Evolutionary conservation across 2,329 filamentous ascomycete genomes (phyloP), one percentile per base, ranked within the genome.

Genomic region (Colletotrichum endophyticum): DNA sequence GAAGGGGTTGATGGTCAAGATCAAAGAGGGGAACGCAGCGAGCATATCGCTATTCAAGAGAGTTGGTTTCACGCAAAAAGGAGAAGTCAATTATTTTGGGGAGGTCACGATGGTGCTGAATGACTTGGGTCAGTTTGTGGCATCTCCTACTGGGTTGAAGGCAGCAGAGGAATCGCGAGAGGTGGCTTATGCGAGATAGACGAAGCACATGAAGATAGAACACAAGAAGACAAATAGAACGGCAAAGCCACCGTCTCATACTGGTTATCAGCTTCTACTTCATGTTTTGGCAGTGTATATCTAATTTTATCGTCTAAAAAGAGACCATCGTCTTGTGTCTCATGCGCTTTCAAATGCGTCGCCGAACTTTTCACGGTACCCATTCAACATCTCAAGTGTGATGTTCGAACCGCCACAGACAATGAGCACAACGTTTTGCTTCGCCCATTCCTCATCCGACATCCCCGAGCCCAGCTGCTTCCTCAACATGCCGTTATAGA

Each of bases 331-430:
- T 53, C 44, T 11, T 6, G 3, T 13, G 44, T 53, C 12, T 53
- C 44, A 53, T 13, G 44, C 44, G 44, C 44, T n/a, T 15, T 8
- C 30, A 63, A 32, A 63, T n/a, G 44, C 59, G 27, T 59, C 19
- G 12, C 78, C 79, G 78, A 88, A 92, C 78, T 82, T 84, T 79
- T 88, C 85, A 78, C 87, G 86, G 83, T 93, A 95, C 73, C 86
- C 87, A 69, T 88, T 86, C 69, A 95, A 85, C 81, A 93, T 89
- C 44, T 91, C 89, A 75, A 94, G 83, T 3, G 90, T 92, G 44
- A 95, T 90, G 82, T 92, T 92, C 27, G 90, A 93, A 6, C 94
- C 95, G 61, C 96, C 96, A 81, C 96, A 99, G 8, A 98, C 92
- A 28, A 98, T 89, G 70, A 98, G 87, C 3, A 98, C 95, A 8